Evolutionary conservation across 1,139 yeast species (phyloP).

Genomic region (Debaryomyces subglobosus): DNA sequence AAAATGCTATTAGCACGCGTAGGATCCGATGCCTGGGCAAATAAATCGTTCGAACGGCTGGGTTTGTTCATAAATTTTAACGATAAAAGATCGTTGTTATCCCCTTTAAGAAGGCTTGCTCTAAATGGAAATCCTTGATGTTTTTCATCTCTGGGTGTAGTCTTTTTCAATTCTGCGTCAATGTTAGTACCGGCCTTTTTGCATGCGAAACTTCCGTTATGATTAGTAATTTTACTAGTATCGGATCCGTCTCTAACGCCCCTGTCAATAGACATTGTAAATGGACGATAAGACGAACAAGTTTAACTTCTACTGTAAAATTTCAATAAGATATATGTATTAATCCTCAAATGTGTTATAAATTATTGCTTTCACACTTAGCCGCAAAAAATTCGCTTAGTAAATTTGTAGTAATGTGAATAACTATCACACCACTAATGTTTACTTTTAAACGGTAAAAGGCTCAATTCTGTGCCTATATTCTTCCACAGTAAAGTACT

Average conservation of each 20-base stretch:
- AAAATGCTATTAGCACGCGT: slow-evolving; percentile 36
- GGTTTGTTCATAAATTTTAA: slow-evolving; percentile 48
- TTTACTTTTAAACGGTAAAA: neutral
- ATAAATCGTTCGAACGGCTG: slow-evolving; percentile 34
- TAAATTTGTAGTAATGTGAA: neutral
- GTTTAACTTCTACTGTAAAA: neutral
- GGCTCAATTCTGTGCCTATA: neutral
- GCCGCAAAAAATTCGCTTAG: slow-evolving; percentile 8
- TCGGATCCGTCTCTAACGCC: neutral
- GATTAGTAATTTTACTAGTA: neutral
- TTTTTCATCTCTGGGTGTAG: neutral
- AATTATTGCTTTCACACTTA: slow-evolving; percentile 7
- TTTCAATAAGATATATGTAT: neutral
- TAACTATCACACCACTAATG: neutral
- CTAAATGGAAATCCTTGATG: neutral
- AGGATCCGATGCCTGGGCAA: slow-evolving; percentile 37
- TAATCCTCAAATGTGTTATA: slow-evolving; percentile 4
- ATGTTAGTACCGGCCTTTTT: neutral
- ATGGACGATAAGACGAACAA: neutral
- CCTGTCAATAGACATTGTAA: neutral
- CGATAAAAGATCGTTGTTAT: slow-evolving; percentile 27
- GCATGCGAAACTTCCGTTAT: neutral
- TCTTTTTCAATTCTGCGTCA: neutral
- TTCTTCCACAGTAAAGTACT: neutral
- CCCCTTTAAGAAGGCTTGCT: neutral